Evolutionary conservation across 2,329 filamentous ascomycete species (phyloP), one percentile per base, ranked within the genome.

Genomic region (Ophiostoma sp.): DNA sequence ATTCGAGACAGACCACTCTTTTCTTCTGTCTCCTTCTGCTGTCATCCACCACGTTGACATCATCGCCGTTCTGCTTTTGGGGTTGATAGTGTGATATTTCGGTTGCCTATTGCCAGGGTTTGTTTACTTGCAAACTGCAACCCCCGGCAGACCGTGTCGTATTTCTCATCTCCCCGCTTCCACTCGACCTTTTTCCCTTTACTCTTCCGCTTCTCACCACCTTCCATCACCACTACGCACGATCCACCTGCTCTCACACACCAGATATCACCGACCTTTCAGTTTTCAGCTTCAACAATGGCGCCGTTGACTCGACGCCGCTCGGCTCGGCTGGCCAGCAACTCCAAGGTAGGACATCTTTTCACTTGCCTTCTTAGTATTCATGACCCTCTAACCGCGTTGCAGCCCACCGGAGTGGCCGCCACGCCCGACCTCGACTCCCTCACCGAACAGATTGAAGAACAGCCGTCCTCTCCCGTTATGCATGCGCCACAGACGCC

Each of bases 401-500:
- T 15, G 2, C 52, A 64, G 68, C 59, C 69, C 6, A 39, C 39
- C 7, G 64, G 57, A 15, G 42, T 19, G 5, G 39, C 70, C 70
- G 79, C 77, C 73, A 73, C 70, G 45, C 78, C 76, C 50, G 81
- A 78, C 72, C 82, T 85, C 42, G 77, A 80, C 12, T 83, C 85
- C 33, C 82, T 88, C 28, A 75, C 79, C 45, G 87, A 89, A 76
- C 79, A 79, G 70, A 79, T 77, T 22, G 69, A 76, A 5, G 76
- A 81, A 39, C 77, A 77, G 57, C 78, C 31, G 0, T 69, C 68
- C 2, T 70, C 64, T 82, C 83, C 25, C 83, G 82, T 33, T 80
- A 82, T 9, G 75, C 78, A 73, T 8, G 9, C 45, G 1, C 79
- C 84, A 69, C 77, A 81, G 78, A 91, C 92, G 1, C 94, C 94